These are phyloP conservation scores for Trichodelitschia bisporula DNA, from an alignment of 495 filamentous ascomycete species.

Conservation along the genomic window DNA sequence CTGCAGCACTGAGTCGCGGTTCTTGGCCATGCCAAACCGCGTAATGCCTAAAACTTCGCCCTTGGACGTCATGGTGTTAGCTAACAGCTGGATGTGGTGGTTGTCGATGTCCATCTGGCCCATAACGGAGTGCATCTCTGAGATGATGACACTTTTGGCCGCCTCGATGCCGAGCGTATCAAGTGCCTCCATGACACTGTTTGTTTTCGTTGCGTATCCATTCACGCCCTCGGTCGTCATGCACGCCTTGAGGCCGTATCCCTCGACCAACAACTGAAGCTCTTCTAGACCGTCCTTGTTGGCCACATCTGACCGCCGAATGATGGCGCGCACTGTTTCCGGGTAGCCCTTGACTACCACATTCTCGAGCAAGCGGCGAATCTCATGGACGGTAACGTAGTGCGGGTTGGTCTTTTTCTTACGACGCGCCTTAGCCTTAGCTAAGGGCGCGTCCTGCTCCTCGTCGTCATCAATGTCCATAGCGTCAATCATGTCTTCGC, in stretches of 20 bases:
- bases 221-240: constrained; percentile 82
- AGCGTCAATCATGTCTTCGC: too few species aligned
- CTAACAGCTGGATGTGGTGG: constrained; percentile 91
- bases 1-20: constrained; percentile 84
- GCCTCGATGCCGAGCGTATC: constrained; percentile 97
- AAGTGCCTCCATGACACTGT: constrained; percentile 73
- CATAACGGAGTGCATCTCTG: constrained; percentile 66
- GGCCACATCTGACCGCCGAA: constrained; percentile 45
- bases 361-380: constrained; percentile 57
- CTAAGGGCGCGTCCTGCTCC: too few species aligned
- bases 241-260: constrained; percentile 69
- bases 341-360: constrained; percentile 73
- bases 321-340: constrained; percentile 65
- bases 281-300: constrained; percentile 19
- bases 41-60: constrained; percentile 96
- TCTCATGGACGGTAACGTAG: constrained; percentile 54
- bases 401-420: constrained; percentile 41
- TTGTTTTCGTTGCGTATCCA: constrained; percentile 44
- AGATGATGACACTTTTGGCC: constrained; percentile 58
- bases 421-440: constrained; percentile 16
- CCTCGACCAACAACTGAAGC: constrained; percentile 54
- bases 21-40: constrained; percentile 86
- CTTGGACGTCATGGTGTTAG: constrained; percentile 99
- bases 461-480: too few species aligned
- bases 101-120: constrained; percentile 87